Evolutionary conservation across 768 basidiomycete genomes (phyloP).

Genomic region (Russula ochroleuca): DNA sequence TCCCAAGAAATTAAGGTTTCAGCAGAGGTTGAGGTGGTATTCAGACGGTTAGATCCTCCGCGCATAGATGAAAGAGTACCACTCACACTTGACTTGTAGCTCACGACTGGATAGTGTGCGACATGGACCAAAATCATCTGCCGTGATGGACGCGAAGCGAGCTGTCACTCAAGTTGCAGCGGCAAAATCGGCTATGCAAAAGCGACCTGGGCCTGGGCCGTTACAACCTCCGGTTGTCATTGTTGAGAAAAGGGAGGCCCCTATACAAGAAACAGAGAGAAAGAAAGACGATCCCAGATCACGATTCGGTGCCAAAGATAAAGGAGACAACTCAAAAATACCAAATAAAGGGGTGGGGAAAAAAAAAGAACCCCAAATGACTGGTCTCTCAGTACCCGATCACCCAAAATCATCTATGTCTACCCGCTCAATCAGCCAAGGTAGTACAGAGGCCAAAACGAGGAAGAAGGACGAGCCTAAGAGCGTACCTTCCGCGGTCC

Average conservation of each 20-base stretch:
- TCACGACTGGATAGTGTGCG: slow-evolving; percentile 19
- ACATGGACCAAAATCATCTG: slow-evolving; percentile 19
- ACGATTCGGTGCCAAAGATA: background rate
- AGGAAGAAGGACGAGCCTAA: slow-evolving; percentile 2
- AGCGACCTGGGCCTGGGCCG: background rate
- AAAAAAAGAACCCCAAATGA: slow-evolving; percentile 3
- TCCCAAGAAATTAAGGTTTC: slow-evolving; percentile 3
- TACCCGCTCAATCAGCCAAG: slow-evolving; percentile 4
- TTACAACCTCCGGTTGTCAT: background rate
- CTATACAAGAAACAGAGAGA: background rate
- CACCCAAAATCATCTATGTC: slow-evolving; percentile 11
- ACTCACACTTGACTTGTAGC: slow-evolving; percentile 2
- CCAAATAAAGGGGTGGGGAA: background rate
- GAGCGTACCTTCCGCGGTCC: background rate
- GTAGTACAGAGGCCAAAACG: background rate
- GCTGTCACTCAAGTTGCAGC: slow-evolving; percentile 2
- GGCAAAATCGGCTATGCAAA: background rate
- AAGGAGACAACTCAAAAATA: background rate
- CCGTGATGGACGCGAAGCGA: slow-evolving; percentile 13
- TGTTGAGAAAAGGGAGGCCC: background rate
- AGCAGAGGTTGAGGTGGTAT: background rate
- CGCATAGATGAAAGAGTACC: background rate
- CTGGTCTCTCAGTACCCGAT: background rate
- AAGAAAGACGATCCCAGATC: slow-evolving; percentile 4
- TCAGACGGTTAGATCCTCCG: slow-evolving; percentile 11